phyloP scores from a whole-genome alignment of 2,329 filamentous ascomycete species.

The Alternaria conjuncta region DNA sequence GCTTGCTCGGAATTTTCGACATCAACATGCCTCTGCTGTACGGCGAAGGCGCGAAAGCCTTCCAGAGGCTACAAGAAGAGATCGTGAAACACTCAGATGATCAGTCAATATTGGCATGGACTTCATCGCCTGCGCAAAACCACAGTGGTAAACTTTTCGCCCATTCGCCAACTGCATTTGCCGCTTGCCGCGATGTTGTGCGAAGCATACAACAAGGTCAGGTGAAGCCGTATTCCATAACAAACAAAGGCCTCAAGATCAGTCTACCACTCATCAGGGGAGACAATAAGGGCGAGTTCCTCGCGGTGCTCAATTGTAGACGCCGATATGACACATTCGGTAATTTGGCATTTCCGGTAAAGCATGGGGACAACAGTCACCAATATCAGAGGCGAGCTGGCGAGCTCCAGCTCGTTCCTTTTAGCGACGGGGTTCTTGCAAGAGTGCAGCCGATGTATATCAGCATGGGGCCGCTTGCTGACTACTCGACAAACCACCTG shows the following conservation, averaged over 20 bases:
- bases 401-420: not conserved
- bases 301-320: not conserved
- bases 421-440: not conserved
- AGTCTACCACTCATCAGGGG: not conserved
- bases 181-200: accelerated
- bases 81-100: not conserved
- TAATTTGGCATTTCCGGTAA: not conserved
- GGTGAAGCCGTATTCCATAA: not conserved
- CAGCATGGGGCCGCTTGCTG: not conserved
- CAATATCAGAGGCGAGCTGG: not conserved
- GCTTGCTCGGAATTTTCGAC: not conserved
- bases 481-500: not conserved
- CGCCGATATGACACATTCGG: not conserved
- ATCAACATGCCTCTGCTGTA: not conserved
- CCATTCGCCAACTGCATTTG: not conserved
- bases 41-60: not conserved
- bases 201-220: not conserved
- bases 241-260: not conserved
- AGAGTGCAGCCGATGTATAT: not conserved
- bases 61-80: not conserved
- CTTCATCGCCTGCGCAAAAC: not conserved
- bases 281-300: not conserved
- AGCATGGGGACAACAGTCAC: not conserved
- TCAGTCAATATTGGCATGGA: not conserved
- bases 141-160: not conserved